Evolutionary conservation across 345 rosid species (phyloP).

Genomic region (Salix arbutifolia): DNA sequence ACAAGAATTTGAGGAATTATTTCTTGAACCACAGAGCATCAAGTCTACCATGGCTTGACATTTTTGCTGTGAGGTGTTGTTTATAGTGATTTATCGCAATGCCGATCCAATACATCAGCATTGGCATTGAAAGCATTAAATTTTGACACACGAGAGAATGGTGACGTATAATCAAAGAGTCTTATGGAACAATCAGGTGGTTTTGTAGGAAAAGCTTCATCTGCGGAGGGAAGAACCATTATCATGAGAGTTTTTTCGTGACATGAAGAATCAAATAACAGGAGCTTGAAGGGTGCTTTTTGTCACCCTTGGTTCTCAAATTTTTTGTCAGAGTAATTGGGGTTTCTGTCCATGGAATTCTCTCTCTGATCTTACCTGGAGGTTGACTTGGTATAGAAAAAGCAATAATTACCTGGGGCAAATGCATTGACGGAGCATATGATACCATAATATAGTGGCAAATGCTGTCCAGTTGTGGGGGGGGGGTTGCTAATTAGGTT

Average conservation of each 20-base stretch:
- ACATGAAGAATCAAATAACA: constrained; percentile 12
- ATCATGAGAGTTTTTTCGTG: constrained; percentile 8
- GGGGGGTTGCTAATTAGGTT: constrained; percentile 20
- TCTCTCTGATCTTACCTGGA: constrained; percentile 12
- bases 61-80: constrained; percentile 17
- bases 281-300: constrained; percentile 20
- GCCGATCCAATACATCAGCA: constrained; percentile 17
- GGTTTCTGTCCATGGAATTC: constrained; percentile 6
- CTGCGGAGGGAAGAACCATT: constrained; percentile 18
- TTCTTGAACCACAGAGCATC: constrained; percentile 19
- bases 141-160: constrained; percentile 4
- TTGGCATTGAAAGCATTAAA: constrained; percentile 10
- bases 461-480: neutral
- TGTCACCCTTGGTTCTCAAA: constrained; percentile 12
- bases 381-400: constrained; percentile 13
- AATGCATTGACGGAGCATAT: constrained; percentile 7
- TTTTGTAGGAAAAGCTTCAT: constrained; percentile 26
- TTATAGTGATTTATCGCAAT: constrained; percentile 18
- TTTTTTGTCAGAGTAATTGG: neutral
- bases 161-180: constrained; percentile 18
- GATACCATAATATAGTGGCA: neutral
- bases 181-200: constrained; percentile 9
- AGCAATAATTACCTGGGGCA: constrained; percentile 8
- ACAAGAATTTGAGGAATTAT: constrained; percentile 20
- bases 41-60: constrained; percentile 9